These are phyloP conservation scores for Cinchona pubescens DNA, from an alignment of 257 asterid species.

Conservation along the genomic window DNA sequence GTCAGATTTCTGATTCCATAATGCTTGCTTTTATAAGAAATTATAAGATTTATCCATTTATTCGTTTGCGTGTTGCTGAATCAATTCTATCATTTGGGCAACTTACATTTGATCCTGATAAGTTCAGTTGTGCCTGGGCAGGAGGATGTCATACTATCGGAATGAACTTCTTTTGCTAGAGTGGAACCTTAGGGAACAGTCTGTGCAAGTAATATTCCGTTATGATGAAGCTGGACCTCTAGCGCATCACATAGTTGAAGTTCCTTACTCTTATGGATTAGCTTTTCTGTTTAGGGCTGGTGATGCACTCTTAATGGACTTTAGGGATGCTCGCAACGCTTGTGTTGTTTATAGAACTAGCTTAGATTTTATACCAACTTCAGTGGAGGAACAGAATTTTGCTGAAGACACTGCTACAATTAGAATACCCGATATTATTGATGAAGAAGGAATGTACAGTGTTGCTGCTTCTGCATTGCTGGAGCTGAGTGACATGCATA, in stretches of 20 bases:
- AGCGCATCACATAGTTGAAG: constrained; percentile 79
- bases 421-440: constrained; percentile 77
- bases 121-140: constrained; percentile 28
- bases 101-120: constrained; percentile 12
- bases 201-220: constrained; percentile 59
- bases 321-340: constrained; percentile 65
- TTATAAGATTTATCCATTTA: constrained; percentile 1
- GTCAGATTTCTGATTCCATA: constrained; percentile 11
- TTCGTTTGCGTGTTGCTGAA: constrained; percentile 22
- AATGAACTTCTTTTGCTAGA: constrained; percentile 78
- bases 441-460: constrained; percentile 78
- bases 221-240: constrained; percentile 82
- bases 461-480: constrained; percentile 97
- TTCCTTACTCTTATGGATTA: constrained; percentile 78
- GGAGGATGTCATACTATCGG: constrained; percentile 65
- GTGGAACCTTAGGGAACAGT: constrained; percentile 67
- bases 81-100: constrained; percentile 3
- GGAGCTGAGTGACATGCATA: constrained; percentile 87
- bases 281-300: constrained; percentile 88
- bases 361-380: constrained; percentile 57
- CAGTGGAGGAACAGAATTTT: constrained; percentile 56
- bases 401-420: constrained; percentile 33
- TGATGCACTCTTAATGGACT: constrained; percentile 84
- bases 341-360: constrained; percentile 57
- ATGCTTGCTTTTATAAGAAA: constrained; percentile 15